Evolutionary conservation across 2,329 filamentous ascomycete species (phyloP), one percentile per base, ranked within the genome.

Genomic region (Phaeosphaeriaceae sp.): DNA sequence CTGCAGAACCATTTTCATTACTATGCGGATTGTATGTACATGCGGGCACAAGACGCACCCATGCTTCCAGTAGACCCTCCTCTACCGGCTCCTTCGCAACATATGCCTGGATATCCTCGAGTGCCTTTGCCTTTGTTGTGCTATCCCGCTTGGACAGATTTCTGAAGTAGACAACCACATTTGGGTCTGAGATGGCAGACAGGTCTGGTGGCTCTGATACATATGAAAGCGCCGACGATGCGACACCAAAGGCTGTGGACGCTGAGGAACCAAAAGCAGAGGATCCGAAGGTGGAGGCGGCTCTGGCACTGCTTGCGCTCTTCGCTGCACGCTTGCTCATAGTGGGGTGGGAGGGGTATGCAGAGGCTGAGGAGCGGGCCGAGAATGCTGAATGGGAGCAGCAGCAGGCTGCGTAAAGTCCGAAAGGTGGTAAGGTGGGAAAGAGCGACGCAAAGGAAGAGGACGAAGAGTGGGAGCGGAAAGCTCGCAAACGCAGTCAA

Each of bases 111-210:
- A 99, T 79, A 52, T 98, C 94, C 68, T 98, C 93, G 25, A 99
- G 81, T 0, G 92, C 94, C 76, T 94, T 97, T 7, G 90, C 85
- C 75, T 97, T 96, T 40, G 95, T 99, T 11, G 88, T 96, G 70
- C 89, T 90, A 80, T 97, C 94, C 79, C 95, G 96, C 80, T 98
- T 99, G 51, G 89, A 85, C 3, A 97, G 80, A 68, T 96, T 97
- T 78, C 97, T 96, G 80, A 97, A 92, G n/a, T 89, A 88, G 15
- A 98, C 93, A 40, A 94, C 88, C 40, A 94, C 83, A 71, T 95
- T 91, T 7, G 93, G 85, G 68, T 97, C 89, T 46, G 88, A 90
- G 58, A 99, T 88, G 45, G 81, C 81, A 33, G 88, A 88, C 66
- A 97, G 87, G 70, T 97, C 90, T 48, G 91, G 91, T 10, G 92